Evolutionary conservation across 805 yeast species (phyloP).

Genomic region (Lachancea dasiensis): DNA sequence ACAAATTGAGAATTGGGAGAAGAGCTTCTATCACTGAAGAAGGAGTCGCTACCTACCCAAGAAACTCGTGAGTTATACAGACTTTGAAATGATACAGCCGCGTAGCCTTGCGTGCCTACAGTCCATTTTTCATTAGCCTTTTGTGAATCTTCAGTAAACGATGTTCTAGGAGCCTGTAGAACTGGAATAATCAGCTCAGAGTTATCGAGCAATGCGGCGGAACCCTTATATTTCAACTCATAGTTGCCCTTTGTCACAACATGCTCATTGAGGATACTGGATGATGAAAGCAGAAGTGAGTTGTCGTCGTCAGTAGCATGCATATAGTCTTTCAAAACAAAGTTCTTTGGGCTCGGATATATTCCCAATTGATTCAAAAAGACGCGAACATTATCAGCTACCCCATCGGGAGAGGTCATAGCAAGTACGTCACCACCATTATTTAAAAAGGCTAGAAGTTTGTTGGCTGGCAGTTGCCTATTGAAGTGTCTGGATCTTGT

Average conservation of each 20-base stretch:
- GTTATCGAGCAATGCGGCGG: slow-evolving; percentile 66
- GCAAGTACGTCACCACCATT: slow-evolving; percentile 73
- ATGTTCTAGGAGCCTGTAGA: slow-evolving; percentile 56
- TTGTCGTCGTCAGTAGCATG: slow-evolving; percentile 17
- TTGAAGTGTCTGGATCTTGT: slow-evolving; percentile 42
- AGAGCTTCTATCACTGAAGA: slow-evolving; percentile 40
- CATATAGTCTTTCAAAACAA: slow-evolving; percentile 62
- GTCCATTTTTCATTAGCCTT: slow-evolving; percentile 71
- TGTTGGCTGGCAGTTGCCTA: slow-evolving; percentile 38
- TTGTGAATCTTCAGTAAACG: slow-evolving; percentile 47
- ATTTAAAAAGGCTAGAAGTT: slow-evolving; percentile 51
- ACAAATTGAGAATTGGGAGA: slow-evolving; percentile 35
- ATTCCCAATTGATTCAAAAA: slow-evolving; percentile 79
- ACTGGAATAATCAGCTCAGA: slow-evolving; percentile 67
- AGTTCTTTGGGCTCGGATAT: slow-evolving; percentile 72
- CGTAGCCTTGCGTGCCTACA: slow-evolving; percentile 69
- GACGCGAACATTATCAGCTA: slow-evolving; percentile 56
- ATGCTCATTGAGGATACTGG: slow-evolving; percentile 13
- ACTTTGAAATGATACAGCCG: slow-evolving; percentile 75
- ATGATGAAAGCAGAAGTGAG: slow-evolving; percentile 15
- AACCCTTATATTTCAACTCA: slow-evolving; percentile 40
- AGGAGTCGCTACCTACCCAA: slow-evolving; percentile 71
- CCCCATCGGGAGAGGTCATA: slow-evolving; percentile 45
- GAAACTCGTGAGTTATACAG: slow-evolving; percentile 67
- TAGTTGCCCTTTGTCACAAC: slow-evolving; percentile 10